Percentiles rank a stretch among this genome's conserved stretches.
phyloP scores from a whole-genome alignment of 306 rosid species.

The Cucurbita maxima region DNA sequence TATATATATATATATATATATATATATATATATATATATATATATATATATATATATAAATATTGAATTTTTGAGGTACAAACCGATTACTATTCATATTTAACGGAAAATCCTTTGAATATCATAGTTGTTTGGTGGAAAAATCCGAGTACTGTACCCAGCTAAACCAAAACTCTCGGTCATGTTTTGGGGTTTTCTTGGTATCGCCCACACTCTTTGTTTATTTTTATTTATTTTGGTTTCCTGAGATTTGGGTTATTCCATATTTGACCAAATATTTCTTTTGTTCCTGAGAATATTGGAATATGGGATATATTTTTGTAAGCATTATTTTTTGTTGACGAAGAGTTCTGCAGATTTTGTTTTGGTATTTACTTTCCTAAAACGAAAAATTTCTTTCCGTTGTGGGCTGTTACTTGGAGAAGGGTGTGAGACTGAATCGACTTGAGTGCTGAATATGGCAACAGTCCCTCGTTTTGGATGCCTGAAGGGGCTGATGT shows the following conservation, averaged over 20 bases:
- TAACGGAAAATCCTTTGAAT: background rate
- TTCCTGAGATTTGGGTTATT: slow-evolving; percentile 3
- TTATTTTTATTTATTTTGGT: background rate
- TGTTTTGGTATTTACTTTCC: background rate
- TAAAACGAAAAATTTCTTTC: background rate
- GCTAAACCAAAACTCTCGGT: background rate
- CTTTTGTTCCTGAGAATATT: background rate
- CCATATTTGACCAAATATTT: background rate
- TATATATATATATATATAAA: background rate
- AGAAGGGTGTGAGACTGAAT: background rate
- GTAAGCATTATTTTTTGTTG: background rate
- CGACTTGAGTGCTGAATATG: slow-evolving; percentile 1
- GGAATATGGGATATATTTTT: background rate
- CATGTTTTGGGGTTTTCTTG: background rate
- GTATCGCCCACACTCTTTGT: background rate
- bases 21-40: too few relatives aligned
- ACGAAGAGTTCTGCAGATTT: slow-evolving; percentile 1
- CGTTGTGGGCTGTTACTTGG: background rate
- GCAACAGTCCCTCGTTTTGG: slow-evolving; percentile 3
- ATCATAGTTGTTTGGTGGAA: background rate
- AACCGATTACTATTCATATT: background rate
- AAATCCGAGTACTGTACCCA: slow-evolving; percentile 2
- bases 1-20: background rate
- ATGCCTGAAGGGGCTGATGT: background rate
- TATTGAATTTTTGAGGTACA: background rate